phyloP scores from a whole-genome alignment of 768 basidiomycete species.

The Coprinopsis sp. region DNA sequence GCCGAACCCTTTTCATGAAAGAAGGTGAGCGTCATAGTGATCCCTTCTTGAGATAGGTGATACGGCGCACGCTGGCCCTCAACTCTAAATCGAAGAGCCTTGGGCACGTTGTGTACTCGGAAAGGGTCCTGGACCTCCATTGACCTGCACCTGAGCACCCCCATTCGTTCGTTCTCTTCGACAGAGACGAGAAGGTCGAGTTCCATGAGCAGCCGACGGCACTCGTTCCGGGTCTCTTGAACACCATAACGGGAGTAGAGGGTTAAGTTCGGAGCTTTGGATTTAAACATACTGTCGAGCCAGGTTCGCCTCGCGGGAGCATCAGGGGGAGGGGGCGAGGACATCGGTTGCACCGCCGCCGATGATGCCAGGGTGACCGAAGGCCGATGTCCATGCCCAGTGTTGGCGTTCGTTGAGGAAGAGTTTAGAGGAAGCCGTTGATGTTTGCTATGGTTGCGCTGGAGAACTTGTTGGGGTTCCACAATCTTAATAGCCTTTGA shows the following conservation, averaged over 20 bases:
- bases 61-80: conserved; percentile 29
- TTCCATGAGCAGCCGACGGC: conserved; percentile 64
- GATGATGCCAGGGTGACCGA: background rate
- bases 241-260: conserved; percentile 57
- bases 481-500: conserved; percentile 19
- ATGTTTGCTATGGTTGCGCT: conserved; percentile 26
- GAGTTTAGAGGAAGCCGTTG: conserved; percentile 21
- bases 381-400: background rate
- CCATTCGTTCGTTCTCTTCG: conserved; percentile 57
- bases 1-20: conserved; percentile 85
- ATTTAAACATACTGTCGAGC: conserved; percentile 86
- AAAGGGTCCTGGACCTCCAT: conserved; percentile 59
- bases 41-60: conserved; percentile 40
- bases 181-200: conserved; percentile 68
- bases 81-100: conserved; percentile 61
- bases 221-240: conserved; percentile 67
- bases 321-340: background rate
- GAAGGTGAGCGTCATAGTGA: conserved; percentile 54
- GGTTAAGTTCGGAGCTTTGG: conserved; percentile 60
- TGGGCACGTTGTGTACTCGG: conserved; percentile 50
- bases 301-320: conserved; percentile 60
- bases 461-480: conserved; percentile 29
- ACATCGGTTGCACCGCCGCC: no score
- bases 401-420: background rate
- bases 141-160: conserved; percentile 72